These are phyloP conservation scores for Hypomyces perniciosus DNA, from an alignment of 2,329 filamentous ascomycete genomes.

Conservation along the genomic window DNA sequence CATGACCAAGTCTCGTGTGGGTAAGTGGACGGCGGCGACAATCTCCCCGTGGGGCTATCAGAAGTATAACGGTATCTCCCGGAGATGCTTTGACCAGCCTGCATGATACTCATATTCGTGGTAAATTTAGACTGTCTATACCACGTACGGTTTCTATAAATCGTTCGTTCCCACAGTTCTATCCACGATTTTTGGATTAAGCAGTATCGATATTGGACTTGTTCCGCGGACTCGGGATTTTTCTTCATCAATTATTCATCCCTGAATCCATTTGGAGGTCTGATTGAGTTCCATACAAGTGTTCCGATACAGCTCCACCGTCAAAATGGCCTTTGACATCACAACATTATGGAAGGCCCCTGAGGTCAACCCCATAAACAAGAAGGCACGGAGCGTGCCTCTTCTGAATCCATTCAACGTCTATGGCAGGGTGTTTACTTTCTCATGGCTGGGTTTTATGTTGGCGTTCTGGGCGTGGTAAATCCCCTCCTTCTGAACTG, in stretches of 20 bases:
- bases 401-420: constrained; percentile 69
- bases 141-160: not conserved
- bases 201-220: too few species aligned
- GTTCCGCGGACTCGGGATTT: too few species aligned
- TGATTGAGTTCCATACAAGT: not conserved
- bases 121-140: not conserved
- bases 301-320: not conserved
- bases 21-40: not conserved
- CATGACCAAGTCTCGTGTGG: not conserved
- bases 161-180: not conserved
- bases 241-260: too few species aligned
- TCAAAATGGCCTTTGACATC: constrained; percentile 25
- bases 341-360: constrained; percentile 40
- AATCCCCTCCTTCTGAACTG: constrained; percentile 9
- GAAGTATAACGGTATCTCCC: constrained; percentile 1
- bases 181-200: too few species aligned
- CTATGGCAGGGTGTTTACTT: constrained; percentile 86
- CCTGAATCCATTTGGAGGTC: too few species aligned
- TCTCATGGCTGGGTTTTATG: constrained; percentile 82
- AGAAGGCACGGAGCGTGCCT: constrained; percentile 75
- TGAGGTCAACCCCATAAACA: constrained; percentile 75
- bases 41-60: constrained; percentile 13
- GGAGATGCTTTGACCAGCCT: constrained; percentile 11
- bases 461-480: constrained; percentile 81
- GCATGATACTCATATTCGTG: not conserved